Evolutionary conservation across 306 rosid genomes (phyloP), one percentile per base, ranked within the genome.

Genomic region (Vigna angularis): DNA sequence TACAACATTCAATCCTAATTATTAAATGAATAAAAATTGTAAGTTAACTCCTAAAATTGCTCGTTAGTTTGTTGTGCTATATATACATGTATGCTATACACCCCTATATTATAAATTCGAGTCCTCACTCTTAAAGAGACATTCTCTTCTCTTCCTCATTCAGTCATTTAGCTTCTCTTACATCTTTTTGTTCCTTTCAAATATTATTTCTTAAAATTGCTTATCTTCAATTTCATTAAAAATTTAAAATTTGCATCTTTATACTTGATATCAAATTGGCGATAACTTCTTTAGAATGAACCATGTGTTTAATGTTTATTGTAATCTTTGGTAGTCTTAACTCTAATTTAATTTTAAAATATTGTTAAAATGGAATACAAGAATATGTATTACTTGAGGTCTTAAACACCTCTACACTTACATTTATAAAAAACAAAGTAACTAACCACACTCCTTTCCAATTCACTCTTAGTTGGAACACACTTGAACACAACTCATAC

Each of bases 11-110:
- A 58, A 58, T 26, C 64, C 38, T 59, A 59, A 28, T 28, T 26
- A 58, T 28, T 59, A 59, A 13, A 28, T 59, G 66, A 42, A 28
- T 28, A 59, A 13, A 26, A 45, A 24, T 45, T 22, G 6, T 24
- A 47, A 68, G 24, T 22, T 68, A 68, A 30, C 15, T 67, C 56
- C 56, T 13, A 47, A 12, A 28, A 22, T 67, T 67, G 53, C 40
- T 45, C 56, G 13, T 15, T 45, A 22, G 24, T 52, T 45, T 11
- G 3, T 44, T 44, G 11, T 44, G 4, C 7, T 3, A 44, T 42
- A 44, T 44, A 10, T 1, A 10, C 49, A 44, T 44, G 14, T 44
- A 44, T 44, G 49, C 13, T 9, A 44, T 11, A 2, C 49, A 18
- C 11, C 53, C 8, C 6, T 24, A 12, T 45, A 15, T 26, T 22